phyloP scores from a whole-genome alignment of 305 asterid species.

The Ruellia speciosa region DNA sequence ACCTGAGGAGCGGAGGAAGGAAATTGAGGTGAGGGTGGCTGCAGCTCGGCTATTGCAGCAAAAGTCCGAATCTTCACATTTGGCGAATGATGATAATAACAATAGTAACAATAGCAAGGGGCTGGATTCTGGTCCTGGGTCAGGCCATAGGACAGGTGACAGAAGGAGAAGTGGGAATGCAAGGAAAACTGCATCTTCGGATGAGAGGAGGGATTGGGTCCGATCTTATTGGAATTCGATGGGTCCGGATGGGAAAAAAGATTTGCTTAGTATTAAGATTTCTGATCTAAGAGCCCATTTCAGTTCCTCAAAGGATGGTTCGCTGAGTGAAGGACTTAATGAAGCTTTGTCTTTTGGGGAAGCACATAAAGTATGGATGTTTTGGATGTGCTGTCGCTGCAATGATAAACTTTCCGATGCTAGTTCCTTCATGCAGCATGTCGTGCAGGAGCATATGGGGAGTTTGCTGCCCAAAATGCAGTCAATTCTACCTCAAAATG shows the following conservation, averaged over 20 bases:
- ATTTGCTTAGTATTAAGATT: slow-evolving; percentile 43
- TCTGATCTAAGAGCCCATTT: slow-evolving; percentile 64
- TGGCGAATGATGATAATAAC: slow-evolving; percentile 42
- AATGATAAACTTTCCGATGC: slow-evolving; percentile 46
- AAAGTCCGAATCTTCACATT: slow-evolving; percentile 46
- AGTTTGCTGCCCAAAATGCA: slow-evolving; percentile 66
- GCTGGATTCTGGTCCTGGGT: slow-evolving; percentile 40
- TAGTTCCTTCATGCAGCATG: slow-evolving; percentile 51
- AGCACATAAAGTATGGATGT: slow-evolving; percentile 54
- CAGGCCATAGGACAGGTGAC: slow-evolving; percentile 52
- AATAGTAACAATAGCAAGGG: slow-evolving; percentile 34
- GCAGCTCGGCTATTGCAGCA: slow-evolving; percentile 90
- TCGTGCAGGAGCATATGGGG: slow-evolving; percentile 60
- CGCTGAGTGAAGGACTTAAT: slow-evolving; percentile 41
- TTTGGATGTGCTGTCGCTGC: slow-evolving; percentile 75
- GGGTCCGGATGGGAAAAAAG: slow-evolving; percentile 53
- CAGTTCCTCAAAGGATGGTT: slow-evolving; percentile 47
- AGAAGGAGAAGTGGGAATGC: slow-evolving; percentile 55
- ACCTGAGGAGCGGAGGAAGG: slow-evolving; percentile 80
- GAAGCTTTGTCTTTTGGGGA: slow-evolving; percentile 67
- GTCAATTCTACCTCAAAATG: slow-evolving; percentile 55
- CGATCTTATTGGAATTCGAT: slow-evolving; percentile 68
- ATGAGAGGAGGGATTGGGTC: slow-evolving; percentile 72
- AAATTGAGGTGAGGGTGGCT: slow-evolving; percentile 87
- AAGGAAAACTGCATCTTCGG: slow-evolving; percentile 48